These are phyloP conservation scores for Isochrysis galbana DNA, from an alignment of 78 protist species.

Conservation along the genomic window DNA sequence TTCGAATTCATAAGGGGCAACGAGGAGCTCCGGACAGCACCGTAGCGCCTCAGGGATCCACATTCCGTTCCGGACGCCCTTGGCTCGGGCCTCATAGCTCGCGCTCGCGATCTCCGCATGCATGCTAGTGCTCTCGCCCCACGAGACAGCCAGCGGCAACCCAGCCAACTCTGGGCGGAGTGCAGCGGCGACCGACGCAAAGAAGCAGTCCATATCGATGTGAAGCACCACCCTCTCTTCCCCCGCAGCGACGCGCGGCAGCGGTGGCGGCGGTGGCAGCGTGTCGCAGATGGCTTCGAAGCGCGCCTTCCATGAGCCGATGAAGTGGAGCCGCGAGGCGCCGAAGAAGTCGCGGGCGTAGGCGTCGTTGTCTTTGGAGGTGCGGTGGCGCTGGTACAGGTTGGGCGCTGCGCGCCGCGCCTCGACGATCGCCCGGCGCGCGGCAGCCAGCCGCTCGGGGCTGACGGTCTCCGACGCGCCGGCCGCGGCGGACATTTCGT, in stretches of 20 bases:
- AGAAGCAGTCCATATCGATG: slow-evolving; percentile 56
- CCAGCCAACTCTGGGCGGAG: slow-evolving; percentile 1
- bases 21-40: slow-evolving; percentile 21
- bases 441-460: background rate
- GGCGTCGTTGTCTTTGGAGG: background rate
- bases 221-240: background rate
- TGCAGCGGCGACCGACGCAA: slow-evolving; percentile 32
- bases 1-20: slow-evolving; percentile 27
- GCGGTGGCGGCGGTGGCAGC: slow-evolving; percentile 19
- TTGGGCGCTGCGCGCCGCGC: background rate
- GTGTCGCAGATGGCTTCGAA: background rate
- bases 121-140: background rate
- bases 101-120: slow-evolving; percentile 11
- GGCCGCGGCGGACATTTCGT: no score
- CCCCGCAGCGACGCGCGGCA: background rate
- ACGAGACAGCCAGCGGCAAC: slow-evolving; percentile 31
- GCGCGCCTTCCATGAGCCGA: slow-evolving; percentile 30
- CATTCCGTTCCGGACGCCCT: slow-evolving; percentile 9
- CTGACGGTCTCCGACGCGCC: background rate
- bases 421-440: background rate
- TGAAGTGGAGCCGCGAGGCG: slow-evolving; percentile 29
- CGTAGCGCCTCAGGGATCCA: background rate
- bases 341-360: background rate
- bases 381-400: background rate
- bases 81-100: slow-evolving; percentile 1